Evolutionary conservation across 768 basidiomycete species (phyloP).

Genomic region (Lactarius vividus): DNA sequence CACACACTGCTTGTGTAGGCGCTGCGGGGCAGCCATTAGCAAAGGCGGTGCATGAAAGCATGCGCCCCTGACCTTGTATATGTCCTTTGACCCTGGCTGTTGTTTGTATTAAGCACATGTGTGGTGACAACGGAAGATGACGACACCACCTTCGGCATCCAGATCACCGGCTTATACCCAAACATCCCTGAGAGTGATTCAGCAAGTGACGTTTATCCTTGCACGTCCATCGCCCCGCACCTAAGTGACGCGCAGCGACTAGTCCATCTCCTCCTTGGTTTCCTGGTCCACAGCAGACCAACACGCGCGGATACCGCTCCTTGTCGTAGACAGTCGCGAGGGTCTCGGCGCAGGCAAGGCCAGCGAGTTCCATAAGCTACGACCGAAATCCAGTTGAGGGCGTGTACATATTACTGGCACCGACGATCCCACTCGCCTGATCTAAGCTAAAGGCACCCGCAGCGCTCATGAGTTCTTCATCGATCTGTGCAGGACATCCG

Average conservation of each 20-base stretch:
- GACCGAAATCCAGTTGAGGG: background rate
- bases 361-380: conserved; percentile 95
- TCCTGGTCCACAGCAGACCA: conserved; percentile 97
- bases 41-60: background rate
- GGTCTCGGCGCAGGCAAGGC: conserved; percentile 88
- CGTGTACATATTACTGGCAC: background rate
- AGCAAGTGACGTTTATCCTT: background rate
- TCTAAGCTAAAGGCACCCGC: conserved; percentile 94
- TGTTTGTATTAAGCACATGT: background rate
- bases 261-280: conserved; percentile 98
- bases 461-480: conserved; percentile 87
- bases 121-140: background rate
- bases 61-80: conserved; percentile 64
- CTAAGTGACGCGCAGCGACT: conserved; percentile 92
- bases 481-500: conserved; percentile 56
- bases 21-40: conserved; percentile 40
- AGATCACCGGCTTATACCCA: conserved; percentile 84
- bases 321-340: conserved; percentile 73
- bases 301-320: conserved; percentile 66
- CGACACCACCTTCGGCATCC: conserved; percentile 80
- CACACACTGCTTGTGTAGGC: conserved; percentile 79
- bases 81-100: conserved; percentile 91
- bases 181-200: conserved; percentile 67
- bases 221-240: conserved; percentile 39
- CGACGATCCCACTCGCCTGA: conserved; percentile 50